Percentiles rank a stretch among this genome's conserved stretches.
phyloP scores from a whole-genome alignment of 1,139 yeast genomes.

The Entelexis paramagnoliae region DNA sequence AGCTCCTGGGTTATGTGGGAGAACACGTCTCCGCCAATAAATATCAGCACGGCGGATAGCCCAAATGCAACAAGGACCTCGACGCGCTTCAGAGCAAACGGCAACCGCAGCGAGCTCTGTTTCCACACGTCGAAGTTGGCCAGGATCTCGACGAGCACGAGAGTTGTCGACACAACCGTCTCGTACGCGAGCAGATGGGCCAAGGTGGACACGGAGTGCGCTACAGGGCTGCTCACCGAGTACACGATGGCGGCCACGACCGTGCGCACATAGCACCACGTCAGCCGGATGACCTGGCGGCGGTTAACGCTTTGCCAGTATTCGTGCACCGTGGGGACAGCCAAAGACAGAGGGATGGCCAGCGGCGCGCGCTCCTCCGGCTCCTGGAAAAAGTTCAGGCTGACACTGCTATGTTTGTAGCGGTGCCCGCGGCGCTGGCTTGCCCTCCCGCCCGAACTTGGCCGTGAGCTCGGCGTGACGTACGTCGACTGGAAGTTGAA shows the following conservation, averaged over 20 bases:
- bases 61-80: slow-evolving; percentile 88
- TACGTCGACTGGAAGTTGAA: slow-evolving; percentile 32
- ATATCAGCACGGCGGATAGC: slow-evolving; percentile 67
- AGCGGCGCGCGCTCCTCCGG: slow-evolving; percentile 66
- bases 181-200: slow-evolving; percentile 85
- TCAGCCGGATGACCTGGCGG: slow-evolving; percentile 47
- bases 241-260: slow-evolving; percentile 47
- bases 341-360: slow-evolving; percentile 65
- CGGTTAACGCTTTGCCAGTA: slow-evolving; percentile 45
- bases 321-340: slow-evolving; percentile 65
- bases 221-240: slow-evolving; percentile 25
- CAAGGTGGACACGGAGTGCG: slow-evolving; percentile 54
- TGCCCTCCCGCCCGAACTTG: slow-evolving; percentile 21
- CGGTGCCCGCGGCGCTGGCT: slow-evolving; percentile 83
- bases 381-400: slow-evolving; percentile 91
- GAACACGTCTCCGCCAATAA: slow-evolving; percentile 81
- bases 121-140: slow-evolving; percentile 90
- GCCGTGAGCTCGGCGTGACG: slow-evolving; percentile 24
- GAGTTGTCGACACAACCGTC: slow-evolving; percentile 62
- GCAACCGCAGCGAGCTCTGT: slow-evolving; percentile 68
- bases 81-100: slow-evolving; percentile 82
- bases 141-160: slow-evolving; percentile 66
- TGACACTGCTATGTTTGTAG: slow-evolving; percentile 93
- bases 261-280: slow-evolving; percentile 62
- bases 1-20: slow-evolving; percentile 62